These are phyloP conservation scores for Phytopythium vexans DNA, from an alignment of 352 stramenopile species.

Conservation along the genomic window DNA sequence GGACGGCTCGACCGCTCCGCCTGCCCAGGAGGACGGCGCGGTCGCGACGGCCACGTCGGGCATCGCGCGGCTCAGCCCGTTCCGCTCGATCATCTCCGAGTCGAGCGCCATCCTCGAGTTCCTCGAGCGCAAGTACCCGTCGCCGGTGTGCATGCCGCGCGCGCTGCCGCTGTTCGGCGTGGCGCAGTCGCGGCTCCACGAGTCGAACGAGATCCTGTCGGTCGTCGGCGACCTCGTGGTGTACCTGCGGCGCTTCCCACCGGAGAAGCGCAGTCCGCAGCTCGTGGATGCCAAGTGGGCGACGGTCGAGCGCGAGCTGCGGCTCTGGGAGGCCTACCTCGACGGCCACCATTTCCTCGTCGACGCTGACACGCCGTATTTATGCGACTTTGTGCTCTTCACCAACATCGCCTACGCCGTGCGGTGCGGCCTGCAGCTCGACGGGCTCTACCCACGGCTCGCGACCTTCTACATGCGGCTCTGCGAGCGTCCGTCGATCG, in stretches of 20 bases:
- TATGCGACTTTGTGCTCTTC: conserved; percentile 83
- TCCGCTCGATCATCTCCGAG: conserved; percentile 70
- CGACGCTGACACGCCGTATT: conserved; percentile 51
- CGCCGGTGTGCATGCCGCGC: conserved; percentile 41
- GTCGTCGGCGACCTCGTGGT: conserved; percentile 79
- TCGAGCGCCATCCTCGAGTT: conserved; percentile 79
- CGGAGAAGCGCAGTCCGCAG: conserved; percentile 48
- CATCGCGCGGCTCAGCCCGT: conserved; percentile 31
- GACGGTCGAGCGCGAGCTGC: conserved; percentile 63
- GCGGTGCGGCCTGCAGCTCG: conserved; percentile 78
- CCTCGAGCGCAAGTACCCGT: conserved; percentile 64
- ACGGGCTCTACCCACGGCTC: conserved; percentile 73
- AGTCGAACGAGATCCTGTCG: conserved; percentile 83
- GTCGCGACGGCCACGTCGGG: conserved; percentile 28
- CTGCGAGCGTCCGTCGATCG: conserved; percentile 63
- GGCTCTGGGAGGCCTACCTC: conserved; percentile 77
- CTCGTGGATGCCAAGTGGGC: conserved; percentile 71
- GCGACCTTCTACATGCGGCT: conserved; percentile 79
- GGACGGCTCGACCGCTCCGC: neutral
- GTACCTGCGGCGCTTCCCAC: conserved; percentile 70
- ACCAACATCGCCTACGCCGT: conserved; percentile 86
- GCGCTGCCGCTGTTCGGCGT: conserved; percentile 53
- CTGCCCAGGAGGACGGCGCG: neutral
- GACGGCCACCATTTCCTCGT: conserved; percentile 61
- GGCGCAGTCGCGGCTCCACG: conserved; percentile 73